These are phyloP conservation scores for Multifurca ochricompacta DNA, from an alignment of 768 basidiomycete genomes.

Conservation along the genomic window DNA sequence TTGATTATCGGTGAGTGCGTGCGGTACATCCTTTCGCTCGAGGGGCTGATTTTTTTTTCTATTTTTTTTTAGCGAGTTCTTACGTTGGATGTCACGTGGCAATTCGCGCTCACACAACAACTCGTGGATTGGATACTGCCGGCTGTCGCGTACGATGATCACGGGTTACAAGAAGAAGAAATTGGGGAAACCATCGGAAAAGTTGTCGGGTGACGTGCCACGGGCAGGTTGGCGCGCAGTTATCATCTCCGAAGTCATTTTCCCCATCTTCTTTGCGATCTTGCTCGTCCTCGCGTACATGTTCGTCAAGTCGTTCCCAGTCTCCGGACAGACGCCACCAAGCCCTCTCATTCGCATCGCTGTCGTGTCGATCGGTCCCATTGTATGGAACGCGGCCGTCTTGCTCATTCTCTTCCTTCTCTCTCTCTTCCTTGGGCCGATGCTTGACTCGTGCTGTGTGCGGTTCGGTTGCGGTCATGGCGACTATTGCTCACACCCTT, in stretches of 20 bases:
- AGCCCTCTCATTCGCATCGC: slow-evolving; percentile 89
- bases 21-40: no score
- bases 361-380: slow-evolving; percentile 87
- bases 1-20: slow-evolving; percentile 73
- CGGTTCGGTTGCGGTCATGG: slow-evolving; percentile 91
- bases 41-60: neutral
- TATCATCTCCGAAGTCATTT: slow-evolving; percentile 78
- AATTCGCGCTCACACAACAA: slow-evolving; percentile 97
- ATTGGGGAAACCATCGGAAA: slow-evolving; percentile 93
- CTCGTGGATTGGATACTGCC: slow-evolving; percentile 99
- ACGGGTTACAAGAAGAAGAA: slow-evolving; percentile 99
- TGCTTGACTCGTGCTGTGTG: slow-evolving; percentile 75
- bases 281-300: slow-evolving; percentile 86
- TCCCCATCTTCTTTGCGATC: slow-evolving; percentile 78
- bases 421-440: slow-evolving; percentile 88
- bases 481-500: slow-evolving; percentile 77
- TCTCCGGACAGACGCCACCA: slow-evolving; percentile 55
- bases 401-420: slow-evolving; percentile 82
- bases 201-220: slow-evolving; percentile 90
- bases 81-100: slow-evolving; percentile 98
- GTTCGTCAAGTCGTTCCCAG: slow-evolving; percentile 86
- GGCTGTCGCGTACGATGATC: slow-evolving; percentile 94
- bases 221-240: slow-evolving; percentile 91
- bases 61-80: slow-evolving; percentile 63
- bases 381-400: slow-evolving; percentile 91